A percentile compares a stretch with the other conserved stretches of the same genome.
Evolutionary conservation across 192 early-diverging fungal genomes (phyloP).

Genomic region (Tieghemiomyces parasiticus): DNA sequence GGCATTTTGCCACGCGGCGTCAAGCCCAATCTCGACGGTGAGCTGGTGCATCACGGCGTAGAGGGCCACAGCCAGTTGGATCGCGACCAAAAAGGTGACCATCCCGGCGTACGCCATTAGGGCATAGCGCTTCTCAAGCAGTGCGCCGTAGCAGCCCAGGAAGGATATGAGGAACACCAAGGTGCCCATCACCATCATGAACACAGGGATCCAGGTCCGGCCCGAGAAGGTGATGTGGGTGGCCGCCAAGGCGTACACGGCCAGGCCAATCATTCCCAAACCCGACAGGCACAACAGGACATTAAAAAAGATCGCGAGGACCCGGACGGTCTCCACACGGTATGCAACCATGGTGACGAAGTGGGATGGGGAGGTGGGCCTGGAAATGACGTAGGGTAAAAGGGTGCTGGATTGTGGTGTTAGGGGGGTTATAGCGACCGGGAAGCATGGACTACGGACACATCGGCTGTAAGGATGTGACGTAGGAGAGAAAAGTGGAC

Average conservation of each 20-base stretch:
- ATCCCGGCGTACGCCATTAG: constrained; percentile 1
- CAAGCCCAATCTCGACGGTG: constrained; percentile 14
- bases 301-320: constrained; percentile 9
- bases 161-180: constrained; percentile 25
- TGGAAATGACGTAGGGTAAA: background rate
- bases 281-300: constrained; percentile 15
- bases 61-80: constrained; percentile 17
- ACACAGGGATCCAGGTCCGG: constrained; percentile 21
- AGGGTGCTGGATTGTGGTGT: background rate
- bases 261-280: constrained; percentile 17
- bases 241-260: constrained; percentile 20
- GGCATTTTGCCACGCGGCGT: constrained; percentile 25
- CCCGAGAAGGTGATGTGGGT: constrained; percentile 20
- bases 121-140: constrained; percentile 1
- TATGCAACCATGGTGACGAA: background rate
- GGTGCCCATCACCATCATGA: constrained; percentile 21
- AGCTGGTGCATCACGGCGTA: constrained; percentile 12
- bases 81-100: constrained; percentile 11
- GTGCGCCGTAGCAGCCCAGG: constrained; percentile 27
- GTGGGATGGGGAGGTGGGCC: too few relatives aligned
- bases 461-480: too few relatives aligned
- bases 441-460: background rate
- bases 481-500: too few relatives aligned
- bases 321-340: background rate
- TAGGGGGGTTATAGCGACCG: background rate